Evolutionary conservation across 192 early-diverging fungal genomes (phyloP).

Genomic region (Mortierella antarctica): DNA sequence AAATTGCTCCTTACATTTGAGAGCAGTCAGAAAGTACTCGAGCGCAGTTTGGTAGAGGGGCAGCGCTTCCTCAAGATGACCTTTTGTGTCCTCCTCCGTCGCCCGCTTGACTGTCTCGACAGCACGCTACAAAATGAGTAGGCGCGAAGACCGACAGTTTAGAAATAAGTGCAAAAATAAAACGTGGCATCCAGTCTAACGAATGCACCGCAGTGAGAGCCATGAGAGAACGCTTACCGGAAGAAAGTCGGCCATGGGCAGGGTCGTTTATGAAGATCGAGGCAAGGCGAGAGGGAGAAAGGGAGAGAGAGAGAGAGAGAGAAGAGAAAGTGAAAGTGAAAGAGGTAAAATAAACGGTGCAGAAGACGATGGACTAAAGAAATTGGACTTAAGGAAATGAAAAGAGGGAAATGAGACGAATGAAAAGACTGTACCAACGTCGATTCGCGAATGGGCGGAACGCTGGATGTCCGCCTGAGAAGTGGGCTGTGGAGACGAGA

Average conservation of each 20-base stretch:
- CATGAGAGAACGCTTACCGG: slow-evolving; percentile 14
- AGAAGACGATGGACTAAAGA: not conserved
- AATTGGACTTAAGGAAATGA: no score
- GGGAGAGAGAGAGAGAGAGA: not conserved
- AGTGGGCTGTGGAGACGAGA: no score
- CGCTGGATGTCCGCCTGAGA: no score
- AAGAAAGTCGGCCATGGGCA: slow-evolving; percentile 47
- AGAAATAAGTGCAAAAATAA: not conserved
- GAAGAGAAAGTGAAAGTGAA: not conserved
- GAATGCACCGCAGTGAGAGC: no score
- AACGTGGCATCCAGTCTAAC: no score
- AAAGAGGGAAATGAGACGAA: no score
- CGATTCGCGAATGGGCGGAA: no score
- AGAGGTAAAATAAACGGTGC: not conserved
- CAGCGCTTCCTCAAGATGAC: slow-evolving; percentile 92
- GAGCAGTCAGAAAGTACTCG: slow-evolving; percentile 94
- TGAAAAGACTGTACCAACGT: no score
- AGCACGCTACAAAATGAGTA: slow-evolving; percentile 71
- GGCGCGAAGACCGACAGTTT: not conserved
- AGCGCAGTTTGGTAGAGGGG: slow-evolving; percentile 88
- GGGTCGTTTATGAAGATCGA: not conserved
- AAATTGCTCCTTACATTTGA: slow-evolving; percentile 80
- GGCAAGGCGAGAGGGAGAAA: not conserved
- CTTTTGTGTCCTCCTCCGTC: slow-evolving; percentile 90
- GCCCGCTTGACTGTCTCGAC: slow-evolving; percentile 94